Conservation (phyloP, 208 protist species). For the Trichomonas vaginalis region DNA sequence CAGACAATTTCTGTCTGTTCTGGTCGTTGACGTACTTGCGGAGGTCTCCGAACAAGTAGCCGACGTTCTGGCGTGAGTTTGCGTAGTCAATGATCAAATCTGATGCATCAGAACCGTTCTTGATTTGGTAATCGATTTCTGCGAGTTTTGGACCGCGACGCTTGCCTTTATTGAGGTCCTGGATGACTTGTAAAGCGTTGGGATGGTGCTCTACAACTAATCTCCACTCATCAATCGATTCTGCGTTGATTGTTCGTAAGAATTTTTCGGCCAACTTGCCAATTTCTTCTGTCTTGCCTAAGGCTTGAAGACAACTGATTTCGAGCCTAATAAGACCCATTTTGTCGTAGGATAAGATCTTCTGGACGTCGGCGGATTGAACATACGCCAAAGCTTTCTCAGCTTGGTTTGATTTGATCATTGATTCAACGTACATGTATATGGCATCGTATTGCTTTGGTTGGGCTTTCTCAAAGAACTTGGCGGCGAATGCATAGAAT, state of each 20-base stretch:
- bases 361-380: not conserved
- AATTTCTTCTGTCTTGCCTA: not conserved
- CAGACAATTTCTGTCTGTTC: not conserved
- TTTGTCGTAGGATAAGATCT: not conserved
- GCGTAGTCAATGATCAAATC: not conserved
- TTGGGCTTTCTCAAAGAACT: not conserved
- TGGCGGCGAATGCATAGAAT: not conserved
- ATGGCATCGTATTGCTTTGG: not conserved
- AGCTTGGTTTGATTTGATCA: not conserved
- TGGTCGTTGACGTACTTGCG: not conserved
- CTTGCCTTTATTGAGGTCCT: not conserved
- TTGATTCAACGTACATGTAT: not conserved
- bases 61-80: too few relatives aligned
- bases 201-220: not conserved
- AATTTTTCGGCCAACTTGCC: not conserved
- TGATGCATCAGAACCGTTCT: not conserved
- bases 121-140: not conserved
- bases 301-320: not conserved
- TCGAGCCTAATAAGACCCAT: not conserved
- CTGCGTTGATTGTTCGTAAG: not conserved
- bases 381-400: not conserved
- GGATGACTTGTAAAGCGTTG: not conserved
- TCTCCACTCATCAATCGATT: not conserved
- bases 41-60: not conserved
- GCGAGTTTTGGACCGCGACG: not conserved